These are phyloP conservation scores for Chlorella sp. DNA, from an alignment of 139 green algal species.

Conservation along the genomic window DNA sequence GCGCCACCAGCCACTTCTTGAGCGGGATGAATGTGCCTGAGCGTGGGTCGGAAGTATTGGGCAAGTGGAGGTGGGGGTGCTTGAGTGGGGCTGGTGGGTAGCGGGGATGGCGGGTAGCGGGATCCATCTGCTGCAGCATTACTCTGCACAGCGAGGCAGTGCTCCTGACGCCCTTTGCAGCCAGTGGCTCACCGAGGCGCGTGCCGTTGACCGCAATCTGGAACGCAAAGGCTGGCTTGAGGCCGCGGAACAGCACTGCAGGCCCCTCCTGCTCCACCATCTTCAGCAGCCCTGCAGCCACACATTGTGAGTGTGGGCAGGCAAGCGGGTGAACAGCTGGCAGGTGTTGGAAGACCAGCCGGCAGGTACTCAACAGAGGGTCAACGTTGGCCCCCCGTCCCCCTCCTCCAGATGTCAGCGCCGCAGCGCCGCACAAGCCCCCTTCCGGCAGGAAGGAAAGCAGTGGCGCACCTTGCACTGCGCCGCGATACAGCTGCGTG, in stretches of 20 bases:
- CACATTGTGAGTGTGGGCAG: not conserved
- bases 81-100: not conserved
- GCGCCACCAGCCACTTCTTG: slow-evolving; percentile 13
- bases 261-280: slow-evolving; percentile 4
- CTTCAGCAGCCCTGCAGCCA: not conserved
- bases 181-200: slow-evolving; percentile 8
- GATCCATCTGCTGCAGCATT: no score
- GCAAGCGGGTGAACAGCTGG: no score
- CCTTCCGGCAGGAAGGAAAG: no score
- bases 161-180: no score
- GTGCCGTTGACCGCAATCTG: slow-evolving; percentile 31
- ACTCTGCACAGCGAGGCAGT: no score
- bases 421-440: no score
- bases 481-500: slow-evolving; percentile 4
- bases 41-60: no score
- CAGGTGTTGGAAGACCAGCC: no score
- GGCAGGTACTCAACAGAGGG: no score
- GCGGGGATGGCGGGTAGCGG: not conserved
- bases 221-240: slow-evolving; percentile 22
- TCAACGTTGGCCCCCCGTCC: no score
- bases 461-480: not conserved
- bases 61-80: not conserved
- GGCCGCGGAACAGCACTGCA: slow-evolving; percentile 7
- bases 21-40: slow-evolving; percentile 16
- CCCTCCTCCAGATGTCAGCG: no score